Evolutionary conservation across 306 rosid genomes (phyloP), one percentile per base, ranked within the genome.

Genomic region (Hippophae gyantsensis): DNA sequence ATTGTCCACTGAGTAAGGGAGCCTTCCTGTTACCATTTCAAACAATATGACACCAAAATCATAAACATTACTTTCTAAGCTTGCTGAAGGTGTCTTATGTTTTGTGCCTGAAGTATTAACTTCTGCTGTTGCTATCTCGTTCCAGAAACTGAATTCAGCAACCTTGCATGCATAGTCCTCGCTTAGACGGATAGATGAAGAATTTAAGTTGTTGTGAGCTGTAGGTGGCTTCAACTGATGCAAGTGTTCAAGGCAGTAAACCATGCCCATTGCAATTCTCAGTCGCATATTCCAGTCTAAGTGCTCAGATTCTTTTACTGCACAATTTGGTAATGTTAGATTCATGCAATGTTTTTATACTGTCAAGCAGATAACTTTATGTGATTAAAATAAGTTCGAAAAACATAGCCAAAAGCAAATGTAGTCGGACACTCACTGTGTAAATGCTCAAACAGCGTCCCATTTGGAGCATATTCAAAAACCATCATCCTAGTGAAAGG

Each of bases 401-500:
- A 18, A 18, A 59, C 52, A 6, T 5, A 14, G 32, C 38, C 38
- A 32, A 32, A 32, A n/a, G 41, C 18, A 7, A 63, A 41, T 23
- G 50, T 43, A 23, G 23, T 49, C 6, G 18, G 42, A 43, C 53
- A 83, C 99, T 82, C 67, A 92, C 99, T 63, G 69, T 92, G 99
- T 50, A 92, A 79, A 79, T 88, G 99, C 83, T 92, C 99, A 57
- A 78, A 92, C 48, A 92, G 82, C 43, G 99, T 83, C 69, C 99
- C 99, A 40, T 85, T 92, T 0, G 99, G 93, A 43, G 99, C 93
- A 51, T 92, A 92, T 73, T 92, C 99, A 61, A 88, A 92, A 76
- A 92, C 95, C 81, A 88, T 52, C 93, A 92, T 85, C 79, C 99
- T 76, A 51, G 95, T 84, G 77, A 92, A 88, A 64, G 96, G 99